Percentiles rank a stretch among this genome's conserved stretches.
phyloP scores from a whole-genome alignment of 2,329 filamentous ascomycete species.

The Cadophora sp. region DNA sequence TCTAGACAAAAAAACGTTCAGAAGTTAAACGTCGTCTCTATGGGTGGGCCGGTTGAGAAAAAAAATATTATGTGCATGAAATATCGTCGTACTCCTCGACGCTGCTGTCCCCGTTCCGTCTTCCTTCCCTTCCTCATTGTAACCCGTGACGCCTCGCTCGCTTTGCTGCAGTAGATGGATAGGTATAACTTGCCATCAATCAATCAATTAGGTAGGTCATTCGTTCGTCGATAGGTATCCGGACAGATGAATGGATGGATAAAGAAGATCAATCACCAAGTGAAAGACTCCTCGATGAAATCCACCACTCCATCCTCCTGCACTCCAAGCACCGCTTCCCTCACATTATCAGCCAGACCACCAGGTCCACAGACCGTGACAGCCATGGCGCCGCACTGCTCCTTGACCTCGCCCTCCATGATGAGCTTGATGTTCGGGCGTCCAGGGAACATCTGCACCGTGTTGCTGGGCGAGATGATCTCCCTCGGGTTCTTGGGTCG shows the following conservation, averaged over 20 bases:
- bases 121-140: neutral
- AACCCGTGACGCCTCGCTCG: conserved; percentile 9
- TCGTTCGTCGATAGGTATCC: neutral
- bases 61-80: conserved; percentile 25
- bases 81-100: neutral
- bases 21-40: conserved; percentile 2
- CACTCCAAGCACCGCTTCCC: conserved; percentile 68
- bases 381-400: conserved; percentile 86
- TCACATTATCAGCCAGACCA: conserved; percentile 76
- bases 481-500: conserved; percentile 80
- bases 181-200: neutral
- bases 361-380: conserved; percentile 84
- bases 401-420: conserved; percentile 80
- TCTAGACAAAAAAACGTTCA: conserved; percentile 1
- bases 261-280: conserved; percentile 45
- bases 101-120: neutral
- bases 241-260: neutral
- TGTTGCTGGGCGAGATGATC: conserved; percentile 76
- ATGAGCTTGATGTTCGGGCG: conserved; percentile 82
- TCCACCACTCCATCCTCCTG: conserved; percentile 70
- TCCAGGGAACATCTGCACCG: conserved; percentile 91
- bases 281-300: conserved; percentile 81
- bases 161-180: neutral
- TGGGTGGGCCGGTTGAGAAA: neutral
- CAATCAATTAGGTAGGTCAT: neutral